Base-by-base conservation (phyloP, 306 rosid genomes). In the Acacia confusa region DNA sequence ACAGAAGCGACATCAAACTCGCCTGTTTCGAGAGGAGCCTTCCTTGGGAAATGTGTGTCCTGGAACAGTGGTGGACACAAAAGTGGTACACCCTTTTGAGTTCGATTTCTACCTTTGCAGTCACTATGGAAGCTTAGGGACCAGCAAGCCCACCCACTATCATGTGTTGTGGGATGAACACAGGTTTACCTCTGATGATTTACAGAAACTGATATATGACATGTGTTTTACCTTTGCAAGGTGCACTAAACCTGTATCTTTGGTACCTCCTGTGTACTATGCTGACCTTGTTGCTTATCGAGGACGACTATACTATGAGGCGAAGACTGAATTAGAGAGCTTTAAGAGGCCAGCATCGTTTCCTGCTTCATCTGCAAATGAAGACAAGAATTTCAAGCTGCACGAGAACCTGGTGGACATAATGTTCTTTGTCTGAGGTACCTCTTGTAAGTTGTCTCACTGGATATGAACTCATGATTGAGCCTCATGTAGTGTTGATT, bases 91-190 rank as follows among this genome's bases (percentile, higher is more conserved):
- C 82, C 94, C 90, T 9, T 89, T 86, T 78, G 97, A 93, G 81
- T 91, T 88, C 77, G 95, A 93, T 78, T 93, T 93, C 79, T 93
- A 88, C 78, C 94, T 90, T 14, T 91, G 92, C 79, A 91, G 94
- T 80, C 91, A 93, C 78, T 84, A 86, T 75, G 97, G 96, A 78
- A 86, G 85, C 85, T 72, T 88, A 38, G 96, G 97, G 22, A 91
- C 97, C 67, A 93, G 97, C 90, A 93, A 91, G 82, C 92, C 96
- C 32, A 93, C 97, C 1, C 94, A 93, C 72, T 93, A 93, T 87
- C 86, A 93, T 82, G 96, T 91, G 27, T 81, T 93, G 78, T 85
- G 91, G 91, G 96, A 93, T 67, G 97, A 93, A n/a, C 92, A 88
- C 70, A n/a, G 36, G 36, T 93, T 93, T 77, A 84, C 90, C 11